phyloP scores from a whole-genome alignment of 352 stramenopile species.

The Phytophthora quininea region DNA sequence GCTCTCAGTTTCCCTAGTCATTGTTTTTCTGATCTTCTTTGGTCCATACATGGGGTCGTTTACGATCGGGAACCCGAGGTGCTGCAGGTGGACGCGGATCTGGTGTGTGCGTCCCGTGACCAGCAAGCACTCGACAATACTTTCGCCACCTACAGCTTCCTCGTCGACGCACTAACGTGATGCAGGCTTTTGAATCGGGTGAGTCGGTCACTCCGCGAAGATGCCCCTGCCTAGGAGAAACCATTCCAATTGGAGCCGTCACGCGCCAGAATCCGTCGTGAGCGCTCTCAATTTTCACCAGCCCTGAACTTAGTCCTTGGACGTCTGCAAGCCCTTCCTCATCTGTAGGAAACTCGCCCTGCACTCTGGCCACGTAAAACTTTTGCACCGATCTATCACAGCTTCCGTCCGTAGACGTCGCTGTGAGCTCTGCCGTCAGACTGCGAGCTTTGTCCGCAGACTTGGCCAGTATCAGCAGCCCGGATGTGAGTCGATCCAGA shows the following conservation, averaged over 20 bases:
- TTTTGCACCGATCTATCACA: slow-evolving; percentile 48
- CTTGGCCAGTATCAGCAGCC: slow-evolving; percentile 65
- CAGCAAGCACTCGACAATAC: slow-evolving; percentile 90
- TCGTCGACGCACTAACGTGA: slow-evolving; percentile 48
- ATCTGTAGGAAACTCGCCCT: slow-evolving; percentile 45
- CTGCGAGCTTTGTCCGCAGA: slow-evolving; percentile 41
- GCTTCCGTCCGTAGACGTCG: slow-evolving; percentile 12
- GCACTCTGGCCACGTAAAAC: slow-evolving; percentile 58
- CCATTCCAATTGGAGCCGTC: slow-evolving; percentile 44
- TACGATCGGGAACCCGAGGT: slow-evolving; percentile 88
- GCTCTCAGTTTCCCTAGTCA: neutral
- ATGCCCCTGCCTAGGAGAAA: slow-evolving; percentile 31
- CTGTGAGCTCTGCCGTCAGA: slow-evolving; percentile 49
- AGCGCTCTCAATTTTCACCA: slow-evolving; percentile 20
- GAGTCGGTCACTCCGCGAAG: slow-evolving; percentile 28
- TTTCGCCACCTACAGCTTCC: slow-evolving; percentile 37
- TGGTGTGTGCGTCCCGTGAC: slow-evolving; percentile 95
- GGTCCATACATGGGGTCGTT: slow-evolving; percentile 95
- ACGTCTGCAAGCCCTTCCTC: slow-evolving; percentile 16
- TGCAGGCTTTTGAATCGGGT: slow-evolving; percentile 37
- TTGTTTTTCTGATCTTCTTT: too few relatives aligned
- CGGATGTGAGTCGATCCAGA: slow-evolving; percentile 93
- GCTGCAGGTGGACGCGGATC: slow-evolving; percentile 94
- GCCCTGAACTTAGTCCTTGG: slow-evolving; percentile 13
- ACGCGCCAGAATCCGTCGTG: slow-evolving; percentile 42